A percentile compares a stretch with the other conserved stretches of the same genome.
Conservation (phyloP, 2,329 filamentous ascomycete species). For the Nakataea oryzae region DNA sequence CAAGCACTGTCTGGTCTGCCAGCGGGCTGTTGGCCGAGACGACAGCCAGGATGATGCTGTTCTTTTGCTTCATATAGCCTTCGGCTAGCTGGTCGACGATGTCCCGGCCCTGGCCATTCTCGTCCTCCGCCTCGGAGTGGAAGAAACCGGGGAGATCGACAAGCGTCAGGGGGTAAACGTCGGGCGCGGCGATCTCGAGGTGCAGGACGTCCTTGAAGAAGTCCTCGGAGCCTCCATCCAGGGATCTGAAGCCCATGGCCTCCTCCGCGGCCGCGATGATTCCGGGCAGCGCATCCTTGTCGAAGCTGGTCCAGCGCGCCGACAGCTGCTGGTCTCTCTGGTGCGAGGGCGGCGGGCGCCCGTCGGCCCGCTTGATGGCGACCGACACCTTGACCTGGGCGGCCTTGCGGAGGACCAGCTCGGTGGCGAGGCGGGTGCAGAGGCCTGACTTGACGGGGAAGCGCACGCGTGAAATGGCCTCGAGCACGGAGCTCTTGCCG, state of each 20-base stretch:
- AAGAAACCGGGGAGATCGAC: neutral
- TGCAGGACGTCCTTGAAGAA: neutral
- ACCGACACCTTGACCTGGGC: too few relatives aligned
- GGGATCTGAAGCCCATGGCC: too few relatives aligned
- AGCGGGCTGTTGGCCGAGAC: slow-evolving; percentile 40
- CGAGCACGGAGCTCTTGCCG: slow-evolving; percentile 53
- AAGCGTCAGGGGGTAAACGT: neutral
- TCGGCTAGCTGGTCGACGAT: slow-evolving; percentile 36
- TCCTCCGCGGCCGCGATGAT: too few relatives aligned
- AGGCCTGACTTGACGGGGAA: slow-evolving; percentile 47
- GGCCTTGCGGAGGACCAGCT: slow-evolving; percentile 49
- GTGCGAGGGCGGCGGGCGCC: too few relatives aligned
- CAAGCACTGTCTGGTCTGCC: slow-evolving; percentile 46
- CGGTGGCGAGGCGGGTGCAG: slow-evolving; percentile 52
- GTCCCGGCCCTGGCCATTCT: slow-evolving; percentile 18
- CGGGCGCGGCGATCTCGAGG: slow-evolving; percentile 13
- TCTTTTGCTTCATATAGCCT: slow-evolving; percentile 42
- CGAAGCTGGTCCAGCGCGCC: too few relatives aligned
- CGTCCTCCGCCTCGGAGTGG: neutral
- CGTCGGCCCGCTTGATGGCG: too few relatives aligned
- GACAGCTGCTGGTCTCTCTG: too few relatives aligned
- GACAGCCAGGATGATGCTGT: slow-evolving; percentile 51
- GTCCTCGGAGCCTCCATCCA: too few relatives aligned
- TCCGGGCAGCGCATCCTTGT: too few relatives aligned
- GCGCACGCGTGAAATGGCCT: slow-evolving; percentile 48